These are phyloP conservation scores for Sordariomycetes sp. DNA, from an alignment of 2,329 filamentous ascomycete species.

Conservation along the genomic window DNA sequence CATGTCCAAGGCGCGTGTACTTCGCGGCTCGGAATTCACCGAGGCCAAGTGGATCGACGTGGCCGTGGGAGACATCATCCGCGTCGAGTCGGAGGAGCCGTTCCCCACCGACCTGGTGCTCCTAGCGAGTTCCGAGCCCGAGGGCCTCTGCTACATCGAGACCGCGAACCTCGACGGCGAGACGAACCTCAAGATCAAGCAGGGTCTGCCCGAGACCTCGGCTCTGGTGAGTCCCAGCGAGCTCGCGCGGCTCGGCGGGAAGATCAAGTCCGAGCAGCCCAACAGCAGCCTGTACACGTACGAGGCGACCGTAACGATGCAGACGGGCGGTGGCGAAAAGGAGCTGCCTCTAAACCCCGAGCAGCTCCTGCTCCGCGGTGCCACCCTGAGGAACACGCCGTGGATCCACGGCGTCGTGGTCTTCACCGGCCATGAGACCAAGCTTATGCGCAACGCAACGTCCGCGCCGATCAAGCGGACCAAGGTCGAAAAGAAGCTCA, in stretches of 20 bases:
- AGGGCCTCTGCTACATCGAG: slow-evolving; percentile 97
- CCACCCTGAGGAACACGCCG: slow-evolving; percentile 88
- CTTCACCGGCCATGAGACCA: slow-evolving; percentile 85
- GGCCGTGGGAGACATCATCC: slow-evolving; percentile 81
- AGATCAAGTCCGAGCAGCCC: slow-evolving; percentile 87
- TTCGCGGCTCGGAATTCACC: slow-evolving; percentile 74
- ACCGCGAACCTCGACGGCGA: slow-evolving; percentile 96
- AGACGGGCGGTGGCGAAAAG: slow-evolving; percentile 83
- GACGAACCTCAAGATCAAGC: slow-evolving; percentile 98
- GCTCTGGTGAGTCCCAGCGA: slow-evolving; percentile 79
- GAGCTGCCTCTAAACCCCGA: slow-evolving; percentile 84
- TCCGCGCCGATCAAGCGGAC: slow-evolving; percentile 96
- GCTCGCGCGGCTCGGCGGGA: slow-evolving; percentile 74
- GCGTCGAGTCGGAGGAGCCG: slow-evolving; percentile 87
- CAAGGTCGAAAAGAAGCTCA: slow-evolving; percentile 88
- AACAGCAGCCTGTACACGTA: slow-evolving; percentile 99
- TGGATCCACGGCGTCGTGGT: slow-evolving; percentile 81
- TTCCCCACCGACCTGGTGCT: slow-evolving; percentile 92
- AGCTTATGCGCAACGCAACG: slow-evolving; percentile 97
- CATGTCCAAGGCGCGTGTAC: slow-evolving; percentile 70
- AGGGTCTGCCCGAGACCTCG: slow-evolving; percentile 86
- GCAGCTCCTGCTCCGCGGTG: slow-evolving; percentile 84
- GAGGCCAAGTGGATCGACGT: slow-evolving; percentile 93
- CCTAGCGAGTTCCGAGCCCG: slow-evolving; percentile 88
- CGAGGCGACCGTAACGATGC: slow-evolving; percentile 88